Evolutionary conservation across 768 basidiomycete genomes (phyloP), one percentile per base, ranked within the genome.

Genomic region (Xanthoconium purpureum): DNA sequence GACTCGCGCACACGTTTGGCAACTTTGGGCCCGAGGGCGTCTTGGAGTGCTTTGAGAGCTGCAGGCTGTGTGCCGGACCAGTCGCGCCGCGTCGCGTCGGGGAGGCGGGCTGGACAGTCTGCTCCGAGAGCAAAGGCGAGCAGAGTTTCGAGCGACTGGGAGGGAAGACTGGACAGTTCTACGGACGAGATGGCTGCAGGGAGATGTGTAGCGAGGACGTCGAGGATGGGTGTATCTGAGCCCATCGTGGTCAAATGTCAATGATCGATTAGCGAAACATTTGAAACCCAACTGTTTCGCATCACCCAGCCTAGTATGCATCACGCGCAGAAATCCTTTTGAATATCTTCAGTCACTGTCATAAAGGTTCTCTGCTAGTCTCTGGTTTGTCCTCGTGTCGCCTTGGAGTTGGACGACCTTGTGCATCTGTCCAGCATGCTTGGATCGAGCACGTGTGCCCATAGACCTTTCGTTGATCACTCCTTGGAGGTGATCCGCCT

Each of bases 91-190:
- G 24, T 24, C 24, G 51, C 40, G 20, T 63, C 51, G 44, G 38
- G 30, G 20, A 62, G 52, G 20, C 42, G 54, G 11, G 62, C 14
- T 7, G 71, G 65, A 37, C 67, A 68, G 15, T 66, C 64, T 4
- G 54, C 66, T 1, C 73, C 73, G 18, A 70, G 58, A 3, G 61
- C 67, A 61, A 74, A 75, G 15, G 61, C 45, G 32, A 73, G 62
- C 11, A 75, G 33, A 0, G 54, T 57, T 15, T 73, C 74, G 12
- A 73, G 37, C 17, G 30, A 15, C 2, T 40, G 24, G 3, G 54
- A 0, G 52, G 0, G 58, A 30, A 43, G 40, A 10, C 2, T 20
- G 14, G 62, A 39, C 0, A 64, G 35, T 59, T 38, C 63, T 9
- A 52, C 10, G 7, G 56, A 47, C 1, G 57, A 49, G 15, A 59